Conservation (phyloP, 164 flowering plant species). For the Chimonanthus salicifolius region DNA sequence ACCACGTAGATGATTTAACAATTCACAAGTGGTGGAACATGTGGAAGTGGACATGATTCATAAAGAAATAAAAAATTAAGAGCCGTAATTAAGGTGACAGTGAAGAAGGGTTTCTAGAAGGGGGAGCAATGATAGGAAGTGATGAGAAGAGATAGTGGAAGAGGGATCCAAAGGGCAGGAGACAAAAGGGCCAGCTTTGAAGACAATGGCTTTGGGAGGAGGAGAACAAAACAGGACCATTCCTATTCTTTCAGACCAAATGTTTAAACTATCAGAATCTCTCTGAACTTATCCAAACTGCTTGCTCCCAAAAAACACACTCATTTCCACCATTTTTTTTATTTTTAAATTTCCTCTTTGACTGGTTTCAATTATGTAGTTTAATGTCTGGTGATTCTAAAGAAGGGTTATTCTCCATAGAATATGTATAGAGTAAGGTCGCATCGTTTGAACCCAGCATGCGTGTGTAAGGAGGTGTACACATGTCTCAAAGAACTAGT, state of each 20-base stretch:
- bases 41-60: background rate
- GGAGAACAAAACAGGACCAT: background rate
- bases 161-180: slow-evolving; percentile 4
- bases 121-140: background rate
- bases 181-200: background rate
- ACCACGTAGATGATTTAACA: background rate
- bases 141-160: background rate
- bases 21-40: background rate
- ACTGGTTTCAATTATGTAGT: too few relatives aligned
- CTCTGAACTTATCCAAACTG: background rate
- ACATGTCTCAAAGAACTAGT: too few relatives aligned
- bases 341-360: too few relatives aligned
- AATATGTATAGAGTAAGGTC: too few relatives aligned
- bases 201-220: background rate
- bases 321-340: background rate
- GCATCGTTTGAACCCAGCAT: too few relatives aligned
- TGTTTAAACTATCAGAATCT: background rate
- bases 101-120: background rate
- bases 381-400: too few relatives aligned
- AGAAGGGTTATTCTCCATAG: too few relatives aligned
- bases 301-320: background rate
- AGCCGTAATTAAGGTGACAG: background rate
- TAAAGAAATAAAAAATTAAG: background rate
- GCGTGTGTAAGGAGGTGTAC: too few relatives aligned
- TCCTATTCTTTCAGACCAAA: background rate